Percentiles rank a stretch among this genome's conserved stretches.
These are phyloP conservation scores for Tilletia caries DNA, from an alignment of 1,284 basidiomycete species.

Conservation along the genomic window DNA sequence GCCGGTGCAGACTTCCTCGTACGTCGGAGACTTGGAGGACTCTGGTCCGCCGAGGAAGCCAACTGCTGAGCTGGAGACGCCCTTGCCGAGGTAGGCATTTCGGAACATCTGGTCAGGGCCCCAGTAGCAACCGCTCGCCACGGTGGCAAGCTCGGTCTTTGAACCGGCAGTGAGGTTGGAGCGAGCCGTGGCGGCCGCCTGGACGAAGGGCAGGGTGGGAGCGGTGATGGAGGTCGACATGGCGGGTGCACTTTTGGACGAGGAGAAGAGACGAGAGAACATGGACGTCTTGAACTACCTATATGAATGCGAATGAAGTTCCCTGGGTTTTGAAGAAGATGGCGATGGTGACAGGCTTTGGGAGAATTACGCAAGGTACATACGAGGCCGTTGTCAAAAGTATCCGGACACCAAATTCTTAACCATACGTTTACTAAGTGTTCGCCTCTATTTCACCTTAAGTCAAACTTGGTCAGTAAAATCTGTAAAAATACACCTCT, in stretches of 20 bases:
- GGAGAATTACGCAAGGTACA: too few relatives aligned
- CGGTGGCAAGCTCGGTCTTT: slow-evolving; percentile 26
- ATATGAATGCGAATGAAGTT: too few relatives aligned
- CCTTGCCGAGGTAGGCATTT: slow-evolving; percentile 50
- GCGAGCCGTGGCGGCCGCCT: neutral
- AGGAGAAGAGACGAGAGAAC: slow-evolving; percentile 11
- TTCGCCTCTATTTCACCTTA: too few relatives aligned
- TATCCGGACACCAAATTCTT: too few relatives aligned
- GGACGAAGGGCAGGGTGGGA: slow-evolving; percentile 11
- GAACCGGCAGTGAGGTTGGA: neutral
- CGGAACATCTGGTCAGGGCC: slow-evolving; percentile 49
- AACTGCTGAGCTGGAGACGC: slow-evolving; percentile 42
- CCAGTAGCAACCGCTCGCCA: slow-evolving; percentile 51
- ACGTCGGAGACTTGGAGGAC: slow-evolving; percentile 57
- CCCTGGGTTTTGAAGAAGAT: too few relatives aligned
- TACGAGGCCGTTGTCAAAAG: too few relatives aligned
- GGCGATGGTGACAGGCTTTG: too few relatives aligned
- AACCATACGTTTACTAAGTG: too few relatives aligned
- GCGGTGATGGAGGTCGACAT: slow-evolving; percentile 27
- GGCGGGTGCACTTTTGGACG: slow-evolving; percentile 12
- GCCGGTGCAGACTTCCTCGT: slow-evolving; percentile 69
- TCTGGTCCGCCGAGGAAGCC: slow-evolving; percentile 48
- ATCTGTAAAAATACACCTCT: too few relatives aligned
- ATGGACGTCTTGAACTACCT: too few relatives aligned
- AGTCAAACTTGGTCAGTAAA: too few relatives aligned